Evolutionary conservation across 1,139 yeast genomes (phyloP), one percentile per base, ranked within the genome.

Genomic region (Lodderomyces orthopsilosis): DNA sequence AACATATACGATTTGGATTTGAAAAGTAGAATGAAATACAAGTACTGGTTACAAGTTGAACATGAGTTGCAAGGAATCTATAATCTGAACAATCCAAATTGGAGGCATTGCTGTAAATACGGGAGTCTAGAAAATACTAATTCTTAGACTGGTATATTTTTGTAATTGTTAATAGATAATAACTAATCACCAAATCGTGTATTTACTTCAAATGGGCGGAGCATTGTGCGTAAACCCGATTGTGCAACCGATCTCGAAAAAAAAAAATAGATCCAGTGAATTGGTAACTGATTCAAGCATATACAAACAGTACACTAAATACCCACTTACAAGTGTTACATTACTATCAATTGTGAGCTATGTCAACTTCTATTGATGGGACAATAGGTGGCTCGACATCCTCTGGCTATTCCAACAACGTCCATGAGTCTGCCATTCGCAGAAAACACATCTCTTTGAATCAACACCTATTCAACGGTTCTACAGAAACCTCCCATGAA

Each of bases 1-100:
- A 67, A 64, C 49, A 65, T 73, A 43, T 72, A 71, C 51, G 78
- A 73, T 51, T 61, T 73, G 50, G 78, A 73, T 52, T 58, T 72
- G 49, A 73, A 73, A 51, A 66, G 74, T 12, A 67, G 59, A 37
- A 51, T 62, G 50, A 71, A 68, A 43, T 71, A 64, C 49, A 65
- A 62, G 42, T 74, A 73, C 54, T 73, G 78, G 78, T 55, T 66
- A 38, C 64, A 63, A 17, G 59, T 64, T 15, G 77, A 73, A 48
- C 52, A 60, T 42, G 58, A 65, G 41, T 55, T 72, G 37, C 54
- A 56, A 10, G 37, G 28, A 8, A 63, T 69, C 23, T 70, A 70
- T 53, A 63, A 65, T 50, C 63, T 73, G 6, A 51, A 58, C 7
- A 68, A 68, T 50, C 61, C 66, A 12, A 37, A 58, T 33, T 72